Evolutionary conservation across 2,329 filamentous ascomycete species (phyloP).

Genomic region (Incumbomyces delicatus): DNA sequence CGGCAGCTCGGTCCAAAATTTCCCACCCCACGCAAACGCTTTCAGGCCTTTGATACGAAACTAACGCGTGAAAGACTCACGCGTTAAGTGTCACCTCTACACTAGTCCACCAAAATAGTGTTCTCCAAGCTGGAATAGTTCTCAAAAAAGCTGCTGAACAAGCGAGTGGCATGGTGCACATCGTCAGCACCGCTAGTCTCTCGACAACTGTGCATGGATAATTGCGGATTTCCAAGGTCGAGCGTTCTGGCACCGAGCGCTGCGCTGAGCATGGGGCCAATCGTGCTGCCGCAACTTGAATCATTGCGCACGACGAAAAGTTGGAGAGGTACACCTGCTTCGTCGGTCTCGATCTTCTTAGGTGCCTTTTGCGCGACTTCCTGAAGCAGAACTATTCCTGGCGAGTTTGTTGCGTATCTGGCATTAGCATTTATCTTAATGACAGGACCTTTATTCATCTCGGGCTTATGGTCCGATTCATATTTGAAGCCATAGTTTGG

Average conservation of each 20-base stretch:
- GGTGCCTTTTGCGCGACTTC: constrained; percentile 58
- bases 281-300: constrained; percentile 87
- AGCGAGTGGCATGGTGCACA: constrained; percentile 70
- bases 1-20: not conserved
- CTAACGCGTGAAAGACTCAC: not conserved
- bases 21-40: not conserved
- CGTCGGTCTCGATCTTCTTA: constrained; percentile 45
- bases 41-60: not conserved
- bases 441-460: constrained; percentile 93
- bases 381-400: constrained; percentile 84
- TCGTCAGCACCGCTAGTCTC: constrained; percentile 86
- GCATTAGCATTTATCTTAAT: constrained; percentile 98
- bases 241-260: constrained; percentile 78
- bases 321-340: constrained; percentile 73
- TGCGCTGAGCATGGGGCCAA: constrained; percentile 91
- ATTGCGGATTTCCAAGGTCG: constrained; percentile 85
- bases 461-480: constrained; percentile 78
- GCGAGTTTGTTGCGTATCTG: constrained; percentile 91
- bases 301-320: constrained; percentile 96
- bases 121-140: constrained; percentile 73
- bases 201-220: constrained; percentile 94
- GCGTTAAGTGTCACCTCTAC: not conserved
- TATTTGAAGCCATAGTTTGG: constrained; percentile 92
- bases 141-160: constrained; percentile 82
- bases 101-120: constrained; percentile 72